Conservation (phyloP, 2,329 filamentous ascomycete genomes). For the Trichoderma simmonsii region DNA sequence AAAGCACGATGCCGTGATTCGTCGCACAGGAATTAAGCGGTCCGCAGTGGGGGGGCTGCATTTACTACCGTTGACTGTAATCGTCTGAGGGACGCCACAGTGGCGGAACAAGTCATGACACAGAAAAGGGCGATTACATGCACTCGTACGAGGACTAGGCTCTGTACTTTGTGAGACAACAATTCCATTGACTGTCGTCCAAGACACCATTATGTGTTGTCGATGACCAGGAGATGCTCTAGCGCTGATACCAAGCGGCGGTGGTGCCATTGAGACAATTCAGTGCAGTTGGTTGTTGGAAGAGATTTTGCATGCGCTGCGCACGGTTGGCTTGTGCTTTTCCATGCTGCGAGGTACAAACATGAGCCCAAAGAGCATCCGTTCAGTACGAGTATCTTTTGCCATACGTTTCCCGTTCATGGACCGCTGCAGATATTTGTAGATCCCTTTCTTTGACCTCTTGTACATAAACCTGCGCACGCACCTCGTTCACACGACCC, state of each 20-base stretch:
- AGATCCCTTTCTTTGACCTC: not conserved
- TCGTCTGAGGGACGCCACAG: not conserved
- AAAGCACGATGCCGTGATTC: slow-evolving; percentile 17
- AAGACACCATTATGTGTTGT: not conserved
- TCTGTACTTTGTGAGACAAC: not conserved
- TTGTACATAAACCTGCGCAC: not conserved
- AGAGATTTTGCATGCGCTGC: too few relatives aligned
- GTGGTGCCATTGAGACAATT: not conserved
- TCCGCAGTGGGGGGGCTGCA: not conserved
- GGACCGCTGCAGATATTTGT: not conserved
- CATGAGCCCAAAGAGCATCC: not conserved
- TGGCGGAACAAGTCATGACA: not conserved
- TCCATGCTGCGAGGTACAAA: not conserved
- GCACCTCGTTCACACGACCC: not conserved
- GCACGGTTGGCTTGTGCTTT: not conserved
- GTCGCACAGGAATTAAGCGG: slow-evolving; percentile 4
- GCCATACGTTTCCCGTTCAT: not conserved
- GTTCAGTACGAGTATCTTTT: not conserved
- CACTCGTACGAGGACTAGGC: not conserved
- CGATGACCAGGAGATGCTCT: not conserved
- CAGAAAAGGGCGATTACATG: not conserved
- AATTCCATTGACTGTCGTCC: not conserved
- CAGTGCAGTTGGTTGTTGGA: not conserved
- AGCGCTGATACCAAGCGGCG: not conserved
- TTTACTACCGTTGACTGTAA: too few relatives aligned